A percentile compares a stretch with the other conserved stretches of the same genome.
These are phyloP conservation scores for Euphorbia tirucalli DNA, from an alignment of 345 rosid species.

Conservation along the genomic window DNA sequence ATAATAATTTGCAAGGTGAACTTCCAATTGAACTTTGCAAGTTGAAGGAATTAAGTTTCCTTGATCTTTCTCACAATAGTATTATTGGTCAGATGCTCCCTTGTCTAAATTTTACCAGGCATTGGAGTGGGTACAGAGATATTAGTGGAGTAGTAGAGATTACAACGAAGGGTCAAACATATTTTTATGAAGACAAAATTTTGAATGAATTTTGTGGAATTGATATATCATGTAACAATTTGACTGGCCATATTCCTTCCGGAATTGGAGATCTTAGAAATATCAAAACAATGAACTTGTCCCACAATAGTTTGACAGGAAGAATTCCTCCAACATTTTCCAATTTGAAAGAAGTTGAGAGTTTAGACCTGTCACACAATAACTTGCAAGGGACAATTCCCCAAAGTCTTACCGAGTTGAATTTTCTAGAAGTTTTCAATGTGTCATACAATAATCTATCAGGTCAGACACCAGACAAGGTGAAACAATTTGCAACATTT, in stretches of 20 bases:
- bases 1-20: slow-evolving; percentile 17
- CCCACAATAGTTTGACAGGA: slow-evolving; percentile 33
- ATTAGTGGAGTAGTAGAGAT: not conserved
- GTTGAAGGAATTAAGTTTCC: slow-evolving; percentile 3
- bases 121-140: too few species aligned
- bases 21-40: slow-evolving; percentile 18
- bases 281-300: too few species aligned
- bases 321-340: slow-evolving; percentile 29
- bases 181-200: too few species aligned
- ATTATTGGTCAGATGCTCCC: slow-evolving; percentile 13
- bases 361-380: slow-evolving; percentile 38
- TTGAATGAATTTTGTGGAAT: too few species aligned
- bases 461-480: slow-evolving; percentile 15
- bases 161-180: not conserved
- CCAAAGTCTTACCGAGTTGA: slow-evolving; percentile 14
- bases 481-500: too few species aligned
- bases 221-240: too few species aligned
- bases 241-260: too few species aligned
- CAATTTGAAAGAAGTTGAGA: slow-evolving; percentile 26
- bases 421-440: slow-evolving; percentile 18
- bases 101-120: slow-evolving; percentile 6
- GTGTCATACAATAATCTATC: slow-evolving; percentile 39
- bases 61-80: not conserved
- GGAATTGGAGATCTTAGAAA: too few species aligned
- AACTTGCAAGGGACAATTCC: slow-evolving; percentile 26